phyloP scores from a whole-genome alignment of 2,329 filamentous ascomycete genomes.

The Cytospora mali region DNA sequence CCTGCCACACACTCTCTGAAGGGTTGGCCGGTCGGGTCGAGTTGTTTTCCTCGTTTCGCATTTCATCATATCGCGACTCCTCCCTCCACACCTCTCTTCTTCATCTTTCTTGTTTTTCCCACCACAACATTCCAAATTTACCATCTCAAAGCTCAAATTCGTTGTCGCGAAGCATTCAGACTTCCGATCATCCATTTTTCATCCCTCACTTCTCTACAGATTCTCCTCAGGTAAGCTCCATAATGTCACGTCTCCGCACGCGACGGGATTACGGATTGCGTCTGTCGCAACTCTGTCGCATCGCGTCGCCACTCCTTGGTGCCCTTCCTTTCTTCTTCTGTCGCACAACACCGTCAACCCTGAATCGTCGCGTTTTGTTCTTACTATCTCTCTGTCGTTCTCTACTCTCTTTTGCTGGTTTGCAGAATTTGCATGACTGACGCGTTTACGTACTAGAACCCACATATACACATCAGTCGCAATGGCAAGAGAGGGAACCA shows the following conservation, averaged over 20 bases:
- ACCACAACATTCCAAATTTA: constrained; percentile 1
- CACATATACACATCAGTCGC: constrained; percentile 3
- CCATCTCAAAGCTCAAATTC: constrained; percentile 22
- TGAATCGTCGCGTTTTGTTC: not conserved
- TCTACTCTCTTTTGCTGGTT: not conserved
- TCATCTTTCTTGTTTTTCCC: constrained; percentile 12
- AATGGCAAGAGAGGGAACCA: constrained; percentile 56
- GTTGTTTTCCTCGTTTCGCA: constrained; percentile 30
- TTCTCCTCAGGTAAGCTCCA: constrained; percentile 24
- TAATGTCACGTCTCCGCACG: constrained; percentile 16
- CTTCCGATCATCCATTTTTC: constrained; percentile 6
- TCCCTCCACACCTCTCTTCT: constrained; percentile 17
- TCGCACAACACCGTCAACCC: constrained; percentile 6
- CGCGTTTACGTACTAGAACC: constrained; percentile 2
- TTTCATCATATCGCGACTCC: constrained; percentile 23
- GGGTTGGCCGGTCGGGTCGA: constrained; percentile 17
- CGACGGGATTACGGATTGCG: constrained; percentile 3
- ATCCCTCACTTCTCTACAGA: not conserved
- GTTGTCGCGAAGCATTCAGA: constrained; percentile 17
- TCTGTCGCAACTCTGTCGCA: constrained; percentile 23
- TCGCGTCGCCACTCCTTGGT: constrained; percentile 6
- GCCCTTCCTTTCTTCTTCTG: not conserved
- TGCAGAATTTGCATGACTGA: constrained; percentile 4
- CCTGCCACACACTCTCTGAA: constrained; percentile 6
- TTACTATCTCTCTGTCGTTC: too few relatives aligned